These are phyloP conservation scores for Sordariomycetes sp. DNA, from an alignment of 2,329 filamentous ascomycete species.

Conservation along the genomic window DNA sequence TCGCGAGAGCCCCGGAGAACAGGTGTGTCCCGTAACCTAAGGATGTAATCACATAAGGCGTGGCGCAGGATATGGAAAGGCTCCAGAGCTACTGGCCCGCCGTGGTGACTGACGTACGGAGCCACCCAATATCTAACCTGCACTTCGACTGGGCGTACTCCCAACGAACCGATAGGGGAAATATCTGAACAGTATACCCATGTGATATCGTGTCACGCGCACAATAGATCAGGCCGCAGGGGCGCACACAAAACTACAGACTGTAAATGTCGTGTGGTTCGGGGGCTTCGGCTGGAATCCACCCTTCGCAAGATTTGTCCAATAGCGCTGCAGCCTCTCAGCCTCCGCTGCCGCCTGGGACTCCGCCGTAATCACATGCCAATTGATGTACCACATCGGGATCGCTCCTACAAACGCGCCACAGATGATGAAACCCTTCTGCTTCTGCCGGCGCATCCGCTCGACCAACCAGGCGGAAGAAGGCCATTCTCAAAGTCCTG, in stretches of 20 bases:
- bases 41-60: conserved; percentile 27
- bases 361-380: conserved; percentile 20
- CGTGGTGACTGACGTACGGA: conserved; percentile 21
- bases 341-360: conserved; percentile 25
- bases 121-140: conserved; percentile 20
- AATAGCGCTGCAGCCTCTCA: conserved; percentile 30
- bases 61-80: conserved; percentile 26
- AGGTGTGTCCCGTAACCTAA: conserved; percentile 40
- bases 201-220: conserved; percentile 29
- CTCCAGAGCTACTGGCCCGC: conserved; percentile 26
- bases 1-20: conserved; percentile 32
- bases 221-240: conserved; percentile 24
- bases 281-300: conserved; percentile 3
- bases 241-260: conserved; percentile 17
- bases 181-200: conserved; percentile 36
- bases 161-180: conserved; percentile 20
- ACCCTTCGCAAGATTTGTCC: conserved; percentile 32
- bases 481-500: conserved; percentile 44
- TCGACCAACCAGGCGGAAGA: conserved; percentile 35
- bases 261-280: neutral
- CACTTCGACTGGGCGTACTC: neutral
- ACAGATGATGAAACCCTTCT: conserved; percentile 34
- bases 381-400: conserved; percentile 28
- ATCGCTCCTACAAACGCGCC: conserved; percentile 26
- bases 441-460: conserved; percentile 30